Base-by-base conservation (phyloP, 2,329 filamentous ascomycete species). In the Trichophyton schoenleinii region DNA sequence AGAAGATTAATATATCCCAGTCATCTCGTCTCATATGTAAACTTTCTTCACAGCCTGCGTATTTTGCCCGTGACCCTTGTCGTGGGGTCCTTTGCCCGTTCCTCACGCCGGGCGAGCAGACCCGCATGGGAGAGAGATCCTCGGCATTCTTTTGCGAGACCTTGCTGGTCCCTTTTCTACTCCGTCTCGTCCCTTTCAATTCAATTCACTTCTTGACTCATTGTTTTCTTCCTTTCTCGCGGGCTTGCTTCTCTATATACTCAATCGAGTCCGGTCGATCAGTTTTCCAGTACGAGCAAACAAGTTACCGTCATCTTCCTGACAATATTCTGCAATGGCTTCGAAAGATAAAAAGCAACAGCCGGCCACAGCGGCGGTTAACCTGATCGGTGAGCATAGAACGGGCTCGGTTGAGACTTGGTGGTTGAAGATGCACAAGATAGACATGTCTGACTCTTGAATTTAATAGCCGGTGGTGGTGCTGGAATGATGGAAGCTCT, bases 401-500 rank as follows among this genome's bases (percentile, higher is more conserved):
- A 7, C 3, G 5, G 5, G 11, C 22, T 22, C n/a, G n/a, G 28
- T 38, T 55, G 25, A 36, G 15, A 18, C 28, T 55, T 36, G 52
- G 28, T 67, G 36, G 28, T 44, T 5, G 3, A 28, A 41, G 63
- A 25, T 9, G 28, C 28, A 8, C 11, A 48, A 62, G 66, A 63
- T 67, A 70, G 60, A 69, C 57, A 55, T 52, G 15, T 38, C 18
- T 58, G 44, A 58, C 41, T 25, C 28, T 42, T 57, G 46, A n/a
- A 58, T 46, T 25, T 46, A 44, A 68, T 68, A 95, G 94, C 94
- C 73, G 94, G 94, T 73, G 94, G 94, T 73, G 90, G 90, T 76
- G 94, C 94, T 68, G 94, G 94, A 71, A 96, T 97, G 92, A 97
- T 97, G 91, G 94, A 99, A 78, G 94, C 94, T 57, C 85, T 99